Conservation (phyloP, 2,329 filamentous ascomycete species). For the Trichoderma cornu-damae region DNA sequence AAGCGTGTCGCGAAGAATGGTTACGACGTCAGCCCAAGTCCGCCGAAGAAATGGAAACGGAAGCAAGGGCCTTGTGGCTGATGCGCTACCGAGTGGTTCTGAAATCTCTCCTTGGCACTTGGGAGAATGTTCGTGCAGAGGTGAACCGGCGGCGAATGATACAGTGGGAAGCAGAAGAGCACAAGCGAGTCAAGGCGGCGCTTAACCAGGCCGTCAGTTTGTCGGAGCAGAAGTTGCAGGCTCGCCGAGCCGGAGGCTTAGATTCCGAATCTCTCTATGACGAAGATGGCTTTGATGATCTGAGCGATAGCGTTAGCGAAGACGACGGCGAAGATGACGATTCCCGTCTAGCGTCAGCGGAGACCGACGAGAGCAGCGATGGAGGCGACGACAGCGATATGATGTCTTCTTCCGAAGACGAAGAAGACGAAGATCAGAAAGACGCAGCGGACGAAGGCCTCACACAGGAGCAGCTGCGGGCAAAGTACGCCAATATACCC, state of each 20-base stretch:
- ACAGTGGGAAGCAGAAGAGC: constrained; percentile 61
- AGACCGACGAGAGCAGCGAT: constrained; percentile 25
- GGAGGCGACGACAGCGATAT: constrained; percentile 41
- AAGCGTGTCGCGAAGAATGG: constrained; percentile 73
- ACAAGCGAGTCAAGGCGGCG: constrained; percentile 60
- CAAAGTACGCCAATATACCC: constrained; percentile 64
- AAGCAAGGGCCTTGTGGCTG: constrained; percentile 64
- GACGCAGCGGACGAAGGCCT: constrained; percentile 57
- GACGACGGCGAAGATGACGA: constrained; percentile 35
- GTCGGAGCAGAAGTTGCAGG: constrained; percentile 63
- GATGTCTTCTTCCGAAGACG: constrained; percentile 61
- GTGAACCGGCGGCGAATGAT: constrained; percentile 56
- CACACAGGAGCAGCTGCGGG: constrained; percentile 62
- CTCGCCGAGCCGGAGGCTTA: constrained; percentile 46
- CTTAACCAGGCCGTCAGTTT: constrained; percentile 69
- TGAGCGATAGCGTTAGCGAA: constrained; percentile 43
- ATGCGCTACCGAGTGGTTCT: constrained; percentile 67
- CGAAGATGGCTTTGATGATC: constrained; percentile 43
- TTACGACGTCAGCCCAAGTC: constrained; percentile 67
- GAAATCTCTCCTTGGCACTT: constrained; percentile 50
- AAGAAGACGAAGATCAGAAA: constrained; percentile 52
- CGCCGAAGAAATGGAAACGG: constrained; percentile 73
- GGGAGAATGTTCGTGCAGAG: constrained; percentile 59
- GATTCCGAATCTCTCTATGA: constrained; percentile 49
- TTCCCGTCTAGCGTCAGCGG: constrained; percentile 33